Conservation (phyloP, 1,139 yeast species). For the Blastobotrys aristatus region DNA sequence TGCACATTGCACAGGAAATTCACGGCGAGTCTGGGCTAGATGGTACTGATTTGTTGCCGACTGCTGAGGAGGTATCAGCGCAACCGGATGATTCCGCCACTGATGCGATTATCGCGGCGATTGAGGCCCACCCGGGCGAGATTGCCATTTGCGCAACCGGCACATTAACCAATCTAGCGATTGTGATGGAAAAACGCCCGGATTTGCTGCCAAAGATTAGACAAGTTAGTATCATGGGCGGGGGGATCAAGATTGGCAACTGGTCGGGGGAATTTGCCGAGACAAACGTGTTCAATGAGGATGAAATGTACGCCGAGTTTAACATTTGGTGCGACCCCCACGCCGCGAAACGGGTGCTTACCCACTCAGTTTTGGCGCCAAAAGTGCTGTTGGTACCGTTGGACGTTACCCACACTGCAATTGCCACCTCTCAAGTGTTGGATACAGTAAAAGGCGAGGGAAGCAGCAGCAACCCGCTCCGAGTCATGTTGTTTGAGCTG, state of each 20-base stretch:
- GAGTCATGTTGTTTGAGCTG: constrained; percentile 54
- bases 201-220: constrained; percentile 44
- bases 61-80: constrained; percentile 23
- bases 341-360: constrained; percentile 58
- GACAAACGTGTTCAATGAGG: no score
- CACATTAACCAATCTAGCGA: constrained; percentile 64
- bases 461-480: constrained; percentile 35
- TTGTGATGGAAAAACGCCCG: constrained; percentile 49
- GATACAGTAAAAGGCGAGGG: constrained; percentile 25
- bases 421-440: constrained; percentile 49
- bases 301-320: constrained; percentile 68
- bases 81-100: constrained; percentile 44
- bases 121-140: constrained; percentile 41
- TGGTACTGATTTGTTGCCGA: constrained; percentile 58
- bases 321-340: constrained; percentile 71
- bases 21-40: constrained; percentile 77
- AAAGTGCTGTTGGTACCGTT: constrained; percentile 59
- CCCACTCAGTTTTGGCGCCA: constrained; percentile 41
- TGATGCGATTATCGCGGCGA: constrained; percentile 54
- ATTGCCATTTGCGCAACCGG: constrained; percentile 66
- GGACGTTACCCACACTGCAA: constrained; percentile 65
- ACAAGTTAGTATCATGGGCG: constrained; percentile 70
- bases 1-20: constrained; percentile 54
- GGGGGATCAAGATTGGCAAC: constrained; percentile 48
- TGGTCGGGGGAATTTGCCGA: no score